Base-by-base conservation (phyloP, 1,284 basidiomycete species). In the Afroboletus lepidellus region DNA sequence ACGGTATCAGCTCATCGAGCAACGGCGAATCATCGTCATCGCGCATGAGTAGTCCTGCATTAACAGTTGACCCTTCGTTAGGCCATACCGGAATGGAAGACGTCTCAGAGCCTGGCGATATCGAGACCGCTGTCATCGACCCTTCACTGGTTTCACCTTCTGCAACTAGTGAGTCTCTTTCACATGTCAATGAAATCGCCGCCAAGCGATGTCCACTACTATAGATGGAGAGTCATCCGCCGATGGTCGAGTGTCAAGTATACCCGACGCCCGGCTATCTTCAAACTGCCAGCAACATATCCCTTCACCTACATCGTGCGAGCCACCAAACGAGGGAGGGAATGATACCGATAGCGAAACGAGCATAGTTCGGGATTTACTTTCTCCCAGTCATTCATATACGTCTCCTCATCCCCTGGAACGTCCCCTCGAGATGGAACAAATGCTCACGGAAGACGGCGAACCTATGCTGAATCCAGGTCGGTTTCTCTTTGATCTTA, bases 391-490 rank as follows among this genome's bases (percentile, higher is more conserved):
- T 20, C 48, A 57, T 41, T 38, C 54, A 6, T 66, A 64, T 54
- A 15, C 65, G 11, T 53, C 59, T n/a, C 51, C 62, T 34, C 49
- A 60, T 55, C 32, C 46, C 48, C 39, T 67, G 50, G 57, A 60
- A 8, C 61, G 49, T 32, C 70, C 73, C 15, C 70, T 69, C 41
- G 71, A 72, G 20, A 74, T 77, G 74, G 78, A 78, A 51, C 74
- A 79, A 56, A 76, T 82, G 58, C 69, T 83, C 15, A 80, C 80
- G 3, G 82, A 83, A 59, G 80, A 83, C 58, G 80, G 79, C 15
- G 81, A 81, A 61, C 77, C 80, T 11, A 85, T 85, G 80, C 67
- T 85, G 54, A 83, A 84, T 63, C 80, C 84, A 68, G 81, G 83
- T 84, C 46, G 25, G 77, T 60, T 33, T 27, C 13, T 34, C 12